Evolutionary conservation across 331 rosid species (phyloP).

Genomic region (Stylosanthes scabra): DNA sequence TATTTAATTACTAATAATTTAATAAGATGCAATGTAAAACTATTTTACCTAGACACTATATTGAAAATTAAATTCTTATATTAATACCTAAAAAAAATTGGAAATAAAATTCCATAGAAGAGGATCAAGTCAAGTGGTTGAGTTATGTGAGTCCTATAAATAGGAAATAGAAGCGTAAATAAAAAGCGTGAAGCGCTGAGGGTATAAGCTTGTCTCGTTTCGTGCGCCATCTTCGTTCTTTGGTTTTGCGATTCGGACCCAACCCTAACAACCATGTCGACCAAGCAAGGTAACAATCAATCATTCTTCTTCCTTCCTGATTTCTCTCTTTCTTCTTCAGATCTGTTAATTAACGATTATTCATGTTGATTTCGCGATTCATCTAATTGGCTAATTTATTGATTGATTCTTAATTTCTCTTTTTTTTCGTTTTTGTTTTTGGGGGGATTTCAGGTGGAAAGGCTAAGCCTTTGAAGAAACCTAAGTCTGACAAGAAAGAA

Average conservation of each 20-base stretch:
- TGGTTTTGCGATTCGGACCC: conserved; percentile 36
- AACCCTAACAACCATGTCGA: conserved; percentile 64
- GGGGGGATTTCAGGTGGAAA: conserved; percentile 64
- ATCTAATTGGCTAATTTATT: neutral
- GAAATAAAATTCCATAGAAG: too few relatives aligned
- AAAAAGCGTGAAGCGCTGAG: conserved; percentile 4
- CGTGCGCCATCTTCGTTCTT: conserved; percentile 8
- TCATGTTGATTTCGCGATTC: neutral
- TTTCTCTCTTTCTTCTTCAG: conserved; percentile 1
- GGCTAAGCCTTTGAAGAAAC: conserved; percentile 97
- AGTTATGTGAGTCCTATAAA: conserved; percentile 21
- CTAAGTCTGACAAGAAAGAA: conserved; percentile 84
- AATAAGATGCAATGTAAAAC: too few relatives aligned
- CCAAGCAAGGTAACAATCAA: conserved; percentile 71
- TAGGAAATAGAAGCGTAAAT: neutral
- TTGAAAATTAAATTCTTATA: too few relatives aligned
- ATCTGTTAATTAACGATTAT: neutral
- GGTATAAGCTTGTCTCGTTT: conserved; percentile 40
- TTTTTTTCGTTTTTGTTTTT: neutral
- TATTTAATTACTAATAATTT: too few relatives aligned
- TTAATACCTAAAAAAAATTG: too few relatives aligned
- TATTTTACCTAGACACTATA: too few relatives aligned
- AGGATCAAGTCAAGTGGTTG: neutral
- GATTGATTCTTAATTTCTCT: neutral
- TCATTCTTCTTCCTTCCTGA: neutral